phyloP scores from a whole-genome alignment of 371 early-diverging fungal genomes.

The Mucor saturninus region DNA sequence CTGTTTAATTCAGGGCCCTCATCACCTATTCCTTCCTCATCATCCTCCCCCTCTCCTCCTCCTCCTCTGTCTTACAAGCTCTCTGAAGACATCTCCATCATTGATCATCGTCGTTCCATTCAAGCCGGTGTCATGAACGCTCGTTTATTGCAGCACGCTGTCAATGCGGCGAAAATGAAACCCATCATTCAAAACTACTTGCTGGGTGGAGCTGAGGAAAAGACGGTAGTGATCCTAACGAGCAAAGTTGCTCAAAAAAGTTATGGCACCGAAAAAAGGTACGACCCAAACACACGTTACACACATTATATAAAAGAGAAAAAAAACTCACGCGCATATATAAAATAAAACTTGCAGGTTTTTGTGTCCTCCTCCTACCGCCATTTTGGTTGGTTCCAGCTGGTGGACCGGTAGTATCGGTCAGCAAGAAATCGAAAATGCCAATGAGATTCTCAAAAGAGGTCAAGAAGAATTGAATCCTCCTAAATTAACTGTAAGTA shows the following conservation, averaged over 20 bases:
- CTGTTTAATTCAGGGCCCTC: conserved; percentile 8
- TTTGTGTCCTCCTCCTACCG: conserved; percentile 81
- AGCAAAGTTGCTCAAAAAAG: conserved; percentile 84
- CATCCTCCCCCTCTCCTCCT: conserved; percentile 15
- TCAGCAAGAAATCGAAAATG: background rate
- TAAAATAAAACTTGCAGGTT: conserved; percentile 42
- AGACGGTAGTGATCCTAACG: conserved; percentile 69
- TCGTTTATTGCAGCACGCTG: conserved; percentile 34
- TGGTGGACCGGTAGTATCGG: conserved; percentile 59
- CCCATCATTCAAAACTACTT: conserved; percentile 52
- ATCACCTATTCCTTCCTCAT: conserved; percentile 14
- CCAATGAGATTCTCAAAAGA: conserved; percentile 12
- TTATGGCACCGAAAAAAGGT: conserved; percentile 81
- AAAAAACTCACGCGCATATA: background rate
- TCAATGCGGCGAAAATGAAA: conserved; percentile 34
- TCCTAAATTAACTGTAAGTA: conserved; percentile 32
- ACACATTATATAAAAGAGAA: too few species aligned
- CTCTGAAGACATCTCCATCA: background rate
- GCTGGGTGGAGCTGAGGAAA: conserved; percentile 45
- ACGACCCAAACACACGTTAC: background rate
- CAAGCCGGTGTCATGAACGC: conserved; percentile 5
- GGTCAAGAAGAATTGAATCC: conserved; percentile 20
- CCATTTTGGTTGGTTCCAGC: conserved; percentile 69
- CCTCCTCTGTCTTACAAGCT: background rate
- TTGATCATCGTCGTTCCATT: conserved; percentile 5